Percentiles rank a stretch among this genome's conserved stretches.
These are phyloP conservation scores for Schizopora paradoxa DNA, from an alignment of 1,284 basidiomycete genomes.

Conservation along the genomic window DNA sequence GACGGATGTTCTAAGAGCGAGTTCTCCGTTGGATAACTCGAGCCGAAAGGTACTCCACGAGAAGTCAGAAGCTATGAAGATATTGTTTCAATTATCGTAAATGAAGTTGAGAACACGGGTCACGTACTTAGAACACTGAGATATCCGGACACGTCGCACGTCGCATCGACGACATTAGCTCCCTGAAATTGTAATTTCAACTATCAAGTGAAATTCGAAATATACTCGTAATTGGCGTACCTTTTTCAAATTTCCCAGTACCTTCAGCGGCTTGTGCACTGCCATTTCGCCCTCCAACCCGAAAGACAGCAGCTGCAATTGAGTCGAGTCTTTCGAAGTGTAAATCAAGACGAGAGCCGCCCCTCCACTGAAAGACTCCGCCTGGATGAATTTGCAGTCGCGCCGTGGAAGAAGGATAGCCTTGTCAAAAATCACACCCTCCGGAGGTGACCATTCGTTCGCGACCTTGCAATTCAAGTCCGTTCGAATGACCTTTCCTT, in stretches of 20 bases:
- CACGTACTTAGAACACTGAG: conserved; percentile 46
- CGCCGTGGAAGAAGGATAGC: conserved; percentile 41
- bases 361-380: conserved; percentile 24
- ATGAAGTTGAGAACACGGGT: background rate
- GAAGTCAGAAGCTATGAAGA: background rate
- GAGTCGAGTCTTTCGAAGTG: conserved; percentile 8
- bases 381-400: conserved; percentile 41
- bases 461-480: conserved; percentile 35
- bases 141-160: conserved; percentile 45
- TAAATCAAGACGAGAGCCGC: conserved; percentile 30
- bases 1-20: conserved; percentile 11
- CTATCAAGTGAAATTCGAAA: too few relatives aligned
- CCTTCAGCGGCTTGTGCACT: conserved; percentile 17
- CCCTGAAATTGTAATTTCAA: too few relatives aligned
- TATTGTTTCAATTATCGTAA: background rate
- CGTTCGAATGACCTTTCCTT: conserved; percentile 41
- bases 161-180: conserved; percentile 30
- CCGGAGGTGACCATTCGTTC: conserved; percentile 29
- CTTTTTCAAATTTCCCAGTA: conserved; percentile 16
- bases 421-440: too few relatives aligned
- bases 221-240: background rate
- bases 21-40: background rate
- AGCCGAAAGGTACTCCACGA: conserved; percentile 11
- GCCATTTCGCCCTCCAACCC: conserved; percentile 4
- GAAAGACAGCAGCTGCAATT: conserved; percentile 11